Evolutionary conservation across 352 stramenopile species (phyloP).

Genomic region (Peronospora tabacina): DNA sequence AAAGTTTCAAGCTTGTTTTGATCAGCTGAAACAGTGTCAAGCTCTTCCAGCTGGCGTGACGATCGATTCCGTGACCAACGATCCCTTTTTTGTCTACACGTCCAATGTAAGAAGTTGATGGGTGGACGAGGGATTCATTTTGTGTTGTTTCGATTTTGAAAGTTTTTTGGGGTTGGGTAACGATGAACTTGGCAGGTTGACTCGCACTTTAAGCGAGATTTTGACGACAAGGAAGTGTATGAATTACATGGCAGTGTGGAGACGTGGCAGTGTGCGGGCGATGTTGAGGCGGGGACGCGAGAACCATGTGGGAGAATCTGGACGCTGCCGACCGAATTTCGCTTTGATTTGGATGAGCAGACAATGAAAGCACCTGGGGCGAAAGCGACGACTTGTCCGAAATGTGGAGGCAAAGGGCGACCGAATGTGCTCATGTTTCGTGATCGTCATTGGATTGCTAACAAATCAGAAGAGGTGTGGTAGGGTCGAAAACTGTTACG

Average conservation of each 20-base stretch:
- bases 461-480: conserved; percentile 51
- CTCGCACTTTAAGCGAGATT: conserved; percentile 76
- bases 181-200: conserved; percentile 48
- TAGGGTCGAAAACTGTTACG: background rate
- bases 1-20: conserved; percentile 35
- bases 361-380: conserved; percentile 58
- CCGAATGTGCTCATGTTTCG: conserved; percentile 90
- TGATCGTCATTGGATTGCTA: conserved; percentile 79
- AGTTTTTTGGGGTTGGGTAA: background rate
- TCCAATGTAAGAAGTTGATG: conserved; percentile 66
- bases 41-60: conserved; percentile 28
- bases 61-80: conserved; percentile 30
- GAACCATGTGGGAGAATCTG: conserved; percentile 46
- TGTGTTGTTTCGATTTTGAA: background rate
- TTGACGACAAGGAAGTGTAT: conserved; percentile 70
- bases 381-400: conserved; percentile 32
- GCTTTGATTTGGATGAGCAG: conserved; percentile 52
- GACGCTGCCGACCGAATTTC: conserved; percentile 39
- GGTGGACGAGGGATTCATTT: background rate
- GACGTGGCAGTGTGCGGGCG: conserved; percentile 62
- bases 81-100: conserved; percentile 89
- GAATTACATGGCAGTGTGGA: conserved; percentile 87
- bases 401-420: conserved; percentile 56
- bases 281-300: conserved; percentile 28
- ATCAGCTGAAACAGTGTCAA: conserved; percentile 27